Base-by-base conservation (phyloP, 306 rosid genomes). In the Mimosa bimucronata region DNA sequence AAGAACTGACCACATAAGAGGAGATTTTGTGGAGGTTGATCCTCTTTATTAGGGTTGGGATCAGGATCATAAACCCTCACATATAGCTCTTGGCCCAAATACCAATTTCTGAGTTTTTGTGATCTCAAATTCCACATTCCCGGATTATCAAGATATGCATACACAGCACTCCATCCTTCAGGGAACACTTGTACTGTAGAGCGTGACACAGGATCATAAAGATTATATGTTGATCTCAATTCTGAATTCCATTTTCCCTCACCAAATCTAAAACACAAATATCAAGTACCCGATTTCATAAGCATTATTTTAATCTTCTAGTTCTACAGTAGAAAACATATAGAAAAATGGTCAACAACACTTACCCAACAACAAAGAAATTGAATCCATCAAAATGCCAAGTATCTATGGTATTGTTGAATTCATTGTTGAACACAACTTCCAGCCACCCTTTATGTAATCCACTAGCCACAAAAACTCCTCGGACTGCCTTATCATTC, bases 121-220 rank as follows among this genome's bases (percentile, higher is more conserved):
- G 98, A 92, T 73, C 97, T 91, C 68, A 94, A 74, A 70, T 92
- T 92, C 97, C 97, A 94, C 91, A 91, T 94, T 84, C 97, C 94
- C 0, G 95, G 94, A 75, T 92, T 92, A 81, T 94, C 97, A 28
- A 94, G 92, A 80, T 79, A 91, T 77, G 89, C 91, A 83, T 92
- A 94, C 45, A 92, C 91, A 41, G 91, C 95, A 73, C 85, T 91
- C 97, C 98, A 94, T 64, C 89, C 88, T 30, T 84, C 18, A 0
- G 92, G 97, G 81, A 82, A 90, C 71, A 92, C 95, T 82, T 89
- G 94, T 52, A 87, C 86, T 0, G 88, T 90, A 14, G 93, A 90
- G 0, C 96, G 78, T 31, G 81, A 90, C 40, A 92, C 90, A 0
- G 87, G 94, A 12, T 92, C 90, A 12, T 10, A 62, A 11, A 89